Conservation (phyloP, 495 filamentous ascomycete genomes). For the Parathielavia appendiculata region DNA sequence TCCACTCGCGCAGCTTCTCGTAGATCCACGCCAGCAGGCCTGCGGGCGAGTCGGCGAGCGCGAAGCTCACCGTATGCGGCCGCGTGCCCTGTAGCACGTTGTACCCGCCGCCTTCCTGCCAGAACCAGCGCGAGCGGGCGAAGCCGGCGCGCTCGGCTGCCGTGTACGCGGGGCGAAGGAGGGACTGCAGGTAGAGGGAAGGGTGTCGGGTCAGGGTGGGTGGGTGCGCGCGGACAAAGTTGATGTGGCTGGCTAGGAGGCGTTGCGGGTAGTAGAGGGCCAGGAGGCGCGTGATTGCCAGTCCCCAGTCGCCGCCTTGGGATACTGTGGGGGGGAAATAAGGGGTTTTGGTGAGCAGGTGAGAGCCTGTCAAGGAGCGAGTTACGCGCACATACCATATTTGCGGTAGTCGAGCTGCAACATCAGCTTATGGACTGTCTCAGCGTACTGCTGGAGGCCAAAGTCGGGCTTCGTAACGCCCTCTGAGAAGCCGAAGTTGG, state of each 20-base stretch:
- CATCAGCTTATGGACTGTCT: not conserved
- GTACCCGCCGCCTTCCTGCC: not conserved
- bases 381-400: not conserved
- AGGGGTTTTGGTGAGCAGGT: not conserved
- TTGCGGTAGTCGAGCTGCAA: not conserved
- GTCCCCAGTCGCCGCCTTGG: slow-evolving; percentile 5
- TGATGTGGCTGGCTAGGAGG: not conserved
- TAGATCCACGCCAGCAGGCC: slow-evolving; percentile 1
- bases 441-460: not conserved
- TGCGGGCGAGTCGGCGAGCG: slow-evolving; percentile 3
- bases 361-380: not conserved
- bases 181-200: not conserved
- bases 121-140: not conserved
- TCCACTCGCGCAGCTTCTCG: slow-evolving; percentile 2
- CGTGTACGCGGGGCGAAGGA: not conserved
- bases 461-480: not conserved
- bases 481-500: not conserved
- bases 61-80: not conserved
- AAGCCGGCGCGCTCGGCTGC: not conserved
- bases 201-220: not conserved
- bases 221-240: not conserved
- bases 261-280: not conserved
- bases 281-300: not conserved
- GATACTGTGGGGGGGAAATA: not conserved
- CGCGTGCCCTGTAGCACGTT: not conserved